Percentiles rank a stretch among this genome's conserved stretches.
Evolutionary conservation across 345 rosid genomes (phyloP).

Genomic region (Lepidium didymum): DNA sequence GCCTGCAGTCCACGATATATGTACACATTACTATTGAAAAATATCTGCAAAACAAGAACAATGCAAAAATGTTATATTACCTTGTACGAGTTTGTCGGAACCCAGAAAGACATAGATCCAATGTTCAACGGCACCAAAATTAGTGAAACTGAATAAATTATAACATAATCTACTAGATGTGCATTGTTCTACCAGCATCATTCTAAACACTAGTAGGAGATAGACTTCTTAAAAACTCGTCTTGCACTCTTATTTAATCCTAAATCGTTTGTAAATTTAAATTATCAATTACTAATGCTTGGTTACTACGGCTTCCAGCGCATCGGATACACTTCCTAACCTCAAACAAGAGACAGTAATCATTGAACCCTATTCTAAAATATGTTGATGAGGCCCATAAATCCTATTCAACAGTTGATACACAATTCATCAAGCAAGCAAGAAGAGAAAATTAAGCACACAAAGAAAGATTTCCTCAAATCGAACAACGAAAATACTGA

Average conservation of each 20-base stretch:
- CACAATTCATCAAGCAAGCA: background rate
- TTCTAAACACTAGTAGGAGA: background rate
- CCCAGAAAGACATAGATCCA: constrained; percentile 1
- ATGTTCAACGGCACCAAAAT: background rate
- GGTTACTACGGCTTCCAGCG: background rate
- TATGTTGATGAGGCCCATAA: background rate
- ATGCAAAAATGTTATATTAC: background rate
- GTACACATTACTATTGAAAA: background rate
- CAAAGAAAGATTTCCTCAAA: background rate
- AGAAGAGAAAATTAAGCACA: background rate
- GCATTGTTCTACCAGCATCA: background rate
- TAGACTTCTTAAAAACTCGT: background rate
- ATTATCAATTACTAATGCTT: background rate
- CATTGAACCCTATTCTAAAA: background rate
- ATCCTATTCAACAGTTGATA: background rate
- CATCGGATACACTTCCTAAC: background rate
- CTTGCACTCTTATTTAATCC: background rate
- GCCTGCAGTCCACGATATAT: background rate
- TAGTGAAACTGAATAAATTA: background rate
- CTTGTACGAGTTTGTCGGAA: background rate
- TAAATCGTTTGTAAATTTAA: background rate
- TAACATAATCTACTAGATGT: background rate
- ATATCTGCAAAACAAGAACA: constrained; percentile 10
- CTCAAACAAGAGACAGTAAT: background rate
- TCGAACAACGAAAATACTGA: background rate